Base-by-base conservation (phyloP, 352 stramenopile species). In the Phytophthora sp. region DNA sequence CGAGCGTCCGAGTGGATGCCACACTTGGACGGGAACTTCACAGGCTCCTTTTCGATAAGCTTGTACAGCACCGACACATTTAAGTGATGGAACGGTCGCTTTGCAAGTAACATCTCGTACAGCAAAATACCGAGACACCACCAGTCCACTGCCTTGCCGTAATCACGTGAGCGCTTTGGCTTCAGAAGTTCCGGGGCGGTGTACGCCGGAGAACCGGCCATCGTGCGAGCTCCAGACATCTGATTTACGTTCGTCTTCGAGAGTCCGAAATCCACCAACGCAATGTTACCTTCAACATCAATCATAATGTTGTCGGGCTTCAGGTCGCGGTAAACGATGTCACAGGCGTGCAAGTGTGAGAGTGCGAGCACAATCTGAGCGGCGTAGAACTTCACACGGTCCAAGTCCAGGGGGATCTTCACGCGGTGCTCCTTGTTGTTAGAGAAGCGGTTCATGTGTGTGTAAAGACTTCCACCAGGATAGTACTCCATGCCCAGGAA, bases 281-380 rank as follows among this genome's bases (percentile, higher is more conserved):
- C 89, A 18, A 98, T 80, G 68, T 98, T 97, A 39, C 93, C 95
- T 30, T 96, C 88, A 8, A 93, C 79, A 66, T 98, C 95, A 42
- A 98, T 88, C 73, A 98, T 96, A 43, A 98, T 91, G 69, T 99
- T 98, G 62, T 98, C 94, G 2, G 96, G 96, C 58, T 99, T 99
- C 18, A 99, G 67, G 56, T 99, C 96, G 48, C 91, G 87, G 72
- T 98, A 98, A 11, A 99, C 90, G 66, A 99, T 97, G 74, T 98
- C 91, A 48, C 87, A 94, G 10, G 90, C 84, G 68, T 98, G 94
- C 13, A 98, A 50, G 61, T 97, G 91, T 31, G 86, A 95, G 27
- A 98, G 75, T 24, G 88, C 94, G 0, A 97, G 73, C 31, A 94
- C 84, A 50, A 98, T 97, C 77, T 98, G 94, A 41, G 94, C 93